Conservation (phyloP, 1,284 basidiomycete species). For the Hortiboletus rubellus region DNA sequence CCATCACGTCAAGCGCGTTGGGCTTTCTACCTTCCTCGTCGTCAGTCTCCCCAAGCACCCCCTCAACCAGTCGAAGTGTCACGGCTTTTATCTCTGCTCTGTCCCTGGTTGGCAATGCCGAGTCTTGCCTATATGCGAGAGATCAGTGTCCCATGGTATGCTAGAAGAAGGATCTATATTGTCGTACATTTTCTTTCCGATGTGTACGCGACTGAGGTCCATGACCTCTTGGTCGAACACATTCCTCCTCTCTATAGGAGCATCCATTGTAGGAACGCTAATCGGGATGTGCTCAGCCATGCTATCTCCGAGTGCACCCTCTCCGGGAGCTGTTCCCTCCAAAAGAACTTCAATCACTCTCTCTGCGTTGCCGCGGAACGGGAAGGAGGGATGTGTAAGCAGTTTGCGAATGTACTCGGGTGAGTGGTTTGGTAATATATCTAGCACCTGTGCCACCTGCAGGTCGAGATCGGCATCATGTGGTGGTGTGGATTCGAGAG, state of each 20-base stretch:
- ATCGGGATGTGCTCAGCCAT: not conserved
- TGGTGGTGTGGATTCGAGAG: conserved; percentile 6
- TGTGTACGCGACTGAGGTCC: conserved; percentile 57
- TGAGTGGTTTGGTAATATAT: conserved; percentile 64
- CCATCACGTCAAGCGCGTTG: conserved; percentile 35
- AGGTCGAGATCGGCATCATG: conserved; percentile 49
- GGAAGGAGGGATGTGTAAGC: conserved; percentile 48
- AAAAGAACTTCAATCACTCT: conserved; percentile 66
- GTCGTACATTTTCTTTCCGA: conserved; percentile 70
- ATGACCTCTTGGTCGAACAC: conserved; percentile 71
- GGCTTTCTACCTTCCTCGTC: conserved; percentile 42
- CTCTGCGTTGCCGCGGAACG: conserved; percentile 54
- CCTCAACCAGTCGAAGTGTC: conserved; percentile 75
- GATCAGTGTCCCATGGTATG: conserved; percentile 11
- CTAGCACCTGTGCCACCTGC: conserved; percentile 64
- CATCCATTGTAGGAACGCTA: not conserved
- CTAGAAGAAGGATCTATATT: not conserved
- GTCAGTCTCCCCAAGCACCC: conserved; percentile 66
- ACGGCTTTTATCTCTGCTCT: conserved; percentile 73
- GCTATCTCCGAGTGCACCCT: conserved; percentile 37
- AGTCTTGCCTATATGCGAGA: conserved; percentile 42
- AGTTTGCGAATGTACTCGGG: conserved; percentile 57
- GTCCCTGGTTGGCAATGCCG: conserved; percentile 50
- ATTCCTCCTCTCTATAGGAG: conserved; percentile 54
- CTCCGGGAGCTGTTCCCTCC: conserved; percentile 61